Base-by-base conservation (phyloP, 495 filamentous ascomycete species). In the Patellaria atrata region DNA sequence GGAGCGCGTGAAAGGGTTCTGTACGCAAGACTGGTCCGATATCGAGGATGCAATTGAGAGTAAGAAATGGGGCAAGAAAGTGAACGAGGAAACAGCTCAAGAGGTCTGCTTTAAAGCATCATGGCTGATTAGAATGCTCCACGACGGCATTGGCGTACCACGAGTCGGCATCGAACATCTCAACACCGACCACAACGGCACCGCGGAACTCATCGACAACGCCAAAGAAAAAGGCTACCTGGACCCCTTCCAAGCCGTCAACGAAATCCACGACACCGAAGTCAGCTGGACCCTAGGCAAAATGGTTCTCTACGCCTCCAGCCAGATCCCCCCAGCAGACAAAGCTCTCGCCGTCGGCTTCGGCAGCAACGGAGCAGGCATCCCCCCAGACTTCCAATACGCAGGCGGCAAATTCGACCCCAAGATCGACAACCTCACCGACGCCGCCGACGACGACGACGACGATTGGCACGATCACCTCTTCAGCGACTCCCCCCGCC, bases 211-310 rank as follows among this genome's bases (percentile, higher is more conserved):
- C 0, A 52, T 82, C 4, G 65, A 76, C 24, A 64, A 71, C 33
- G 79, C 73, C 9, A 77, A 82, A 43, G 62, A 76, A 22, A 82
- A 81, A 52, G 85, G 83, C 2, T 93, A 80, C 46, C 54, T 89
- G 2, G 77, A 86, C 44, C 71, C 91, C 0, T 99, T 99, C 59
- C 80, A 93, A 54, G 74, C 89, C 1, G 81, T 94, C 16, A 74
- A 96, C 56, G 92, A 92, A 60, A 86, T 99, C 41, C 70, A 82
- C 43, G 79, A 71, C 24, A 79, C 82, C 10, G 89, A 99, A 60
- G 81, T 99, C n/a, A 91, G 82, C 59, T 99, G 89, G 89, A 96
- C 89, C 0, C 61, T 99, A 0, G 89, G 89, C 2, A 93, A 94
- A 57, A 94, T 96, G 65, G 75, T 96, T n/a, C 70, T 99, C 14